phyloP scores from a whole-genome alignment of 2,329 filamentous ascomycete genomes.

The Pyrenophora tritici-repentis region DNA sequence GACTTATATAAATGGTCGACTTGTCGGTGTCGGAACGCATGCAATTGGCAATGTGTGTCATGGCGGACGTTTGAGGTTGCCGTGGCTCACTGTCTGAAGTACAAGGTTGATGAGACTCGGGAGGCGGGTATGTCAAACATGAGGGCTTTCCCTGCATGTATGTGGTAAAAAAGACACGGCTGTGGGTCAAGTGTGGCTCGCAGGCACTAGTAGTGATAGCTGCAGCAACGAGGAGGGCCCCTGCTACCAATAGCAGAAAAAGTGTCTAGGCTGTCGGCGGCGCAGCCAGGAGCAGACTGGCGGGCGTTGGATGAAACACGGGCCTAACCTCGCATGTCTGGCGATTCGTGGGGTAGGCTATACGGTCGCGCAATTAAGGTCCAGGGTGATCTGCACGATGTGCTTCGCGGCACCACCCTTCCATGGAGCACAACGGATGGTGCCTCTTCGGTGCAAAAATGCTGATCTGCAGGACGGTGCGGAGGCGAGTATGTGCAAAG shows the following conservation, averaged over 20 bases:
- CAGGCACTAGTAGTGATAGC: conserved; percentile 45
- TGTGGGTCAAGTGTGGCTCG: conserved; percentile 46
- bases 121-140: conserved; percentile 49
- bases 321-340: conserved; percentile 45
- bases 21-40: conserved; percentile 43
- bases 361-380: conserved; percentile 27
- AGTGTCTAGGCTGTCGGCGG: conserved; percentile 46
- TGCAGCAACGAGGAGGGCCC: conserved; percentile 39
- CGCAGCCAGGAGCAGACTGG: conserved; percentile 38
- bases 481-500: conserved; percentile 7
- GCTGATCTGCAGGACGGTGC: conserved; percentile 24
- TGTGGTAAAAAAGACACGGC: conserved; percentile 36
- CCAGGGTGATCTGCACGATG: conserved; percentile 37
- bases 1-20: conserved; percentile 46
- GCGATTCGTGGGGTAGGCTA: conserved; percentile 48
- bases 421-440: conserved; percentile 16
- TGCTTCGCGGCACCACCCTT: conserved; percentile 28
- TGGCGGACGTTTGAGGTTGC: conserved; percentile 45
- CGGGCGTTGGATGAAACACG: conserved; percentile 45
- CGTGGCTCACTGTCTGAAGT: conserved; percentile 43
- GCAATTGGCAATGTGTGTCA: conserved; percentile 53
- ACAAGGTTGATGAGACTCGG: conserved; percentile 49
- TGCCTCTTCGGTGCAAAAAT: conserved; percentile 12
- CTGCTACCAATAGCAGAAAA: conserved; percentile 39
- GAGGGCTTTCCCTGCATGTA: conserved; percentile 47